A percentile compares a stretch with the other conserved stretches of the same genome.
Evolutionary conservation across 2,329 filamentous ascomycete species (phyloP).

Genomic region (Fusarium sp.): DNA sequence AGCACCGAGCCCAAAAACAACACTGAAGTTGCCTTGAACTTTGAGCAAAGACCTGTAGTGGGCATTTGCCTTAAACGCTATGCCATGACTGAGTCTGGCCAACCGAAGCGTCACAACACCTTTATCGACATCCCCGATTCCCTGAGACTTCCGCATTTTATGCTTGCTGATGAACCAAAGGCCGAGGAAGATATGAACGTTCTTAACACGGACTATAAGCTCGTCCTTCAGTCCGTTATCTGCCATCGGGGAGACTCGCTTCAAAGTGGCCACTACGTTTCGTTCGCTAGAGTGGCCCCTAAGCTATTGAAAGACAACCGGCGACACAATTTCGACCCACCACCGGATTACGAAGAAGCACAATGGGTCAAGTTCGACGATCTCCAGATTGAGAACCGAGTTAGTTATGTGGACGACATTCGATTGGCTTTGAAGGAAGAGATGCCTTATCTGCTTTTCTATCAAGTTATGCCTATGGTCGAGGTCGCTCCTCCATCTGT

Average conservation of each 20-base stretch:
- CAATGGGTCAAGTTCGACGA: conserved; percentile 96
- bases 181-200: conserved; percentile 69
- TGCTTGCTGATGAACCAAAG: conserved; percentile 79
- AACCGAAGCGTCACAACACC: conserved; percentile 79
- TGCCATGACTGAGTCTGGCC: conserved; percentile 74
- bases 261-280: conserved; percentile 91
- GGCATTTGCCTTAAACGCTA: conserved; percentile 96
- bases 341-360: conserved; percentile 76
- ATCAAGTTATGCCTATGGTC: conserved; percentile 90
- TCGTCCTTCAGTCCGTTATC: conserved; percentile 90
- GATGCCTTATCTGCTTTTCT: conserved; percentile 94
- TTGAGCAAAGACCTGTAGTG: conserved; percentile 86
- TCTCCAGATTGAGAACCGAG: conserved; percentile 74
- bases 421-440: conserved; percentile 83
- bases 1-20: conserved; percentile 71
- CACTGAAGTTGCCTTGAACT: conserved; percentile 88
- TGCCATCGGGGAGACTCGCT: conserved; percentile 90
- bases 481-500: conserved; percentile 69
- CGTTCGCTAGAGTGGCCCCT: conserved; percentile 82
- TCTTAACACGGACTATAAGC: conserved; percentile 90
- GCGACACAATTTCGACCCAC: conserved; percentile 67
- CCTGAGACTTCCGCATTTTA: conserved; percentile 89
- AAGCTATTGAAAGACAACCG: conserved; percentile 72
- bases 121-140: conserved; percentile 89
- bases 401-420: conserved; percentile 82